These are phyloP conservation scores for Juncus effusus DNA, from an alignment of 176 grass and related monocot genomes.

Conservation along the genomic window DNA sequence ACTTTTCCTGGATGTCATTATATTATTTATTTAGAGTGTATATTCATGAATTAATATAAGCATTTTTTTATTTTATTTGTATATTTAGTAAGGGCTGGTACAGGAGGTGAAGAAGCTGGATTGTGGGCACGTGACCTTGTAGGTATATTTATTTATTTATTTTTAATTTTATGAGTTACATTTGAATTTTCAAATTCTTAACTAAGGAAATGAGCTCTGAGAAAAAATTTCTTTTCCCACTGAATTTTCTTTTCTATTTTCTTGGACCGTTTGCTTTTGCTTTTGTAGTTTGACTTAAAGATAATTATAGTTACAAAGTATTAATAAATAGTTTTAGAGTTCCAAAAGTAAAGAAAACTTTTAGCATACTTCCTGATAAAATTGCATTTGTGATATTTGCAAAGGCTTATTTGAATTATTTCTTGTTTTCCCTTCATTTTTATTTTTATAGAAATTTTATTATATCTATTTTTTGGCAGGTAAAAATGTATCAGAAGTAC, in stretches of 20 bases:
- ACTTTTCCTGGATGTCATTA: conserved; percentile 15
- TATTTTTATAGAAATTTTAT: conserved; percentile 10
- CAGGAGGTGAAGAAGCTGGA: conserved; percentile 94
- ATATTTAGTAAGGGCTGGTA: conserved; percentile 84
- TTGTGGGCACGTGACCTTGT: conserved; percentile 99
- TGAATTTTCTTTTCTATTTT: too few species aligned
- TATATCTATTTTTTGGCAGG: conserved; percentile 45
- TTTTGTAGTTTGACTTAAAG: neutral
- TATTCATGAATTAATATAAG: neutral
- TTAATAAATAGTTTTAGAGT: too few species aligned
- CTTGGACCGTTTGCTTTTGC: neutral
- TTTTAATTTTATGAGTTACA: conserved; percentile 32
- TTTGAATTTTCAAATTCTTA: conserved; percentile 13
- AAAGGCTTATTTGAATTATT: neutral
- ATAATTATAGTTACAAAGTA: too few species aligned
- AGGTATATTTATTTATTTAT: conserved; percentile 52
- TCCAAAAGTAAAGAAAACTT: too few species aligned
- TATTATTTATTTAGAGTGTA: neutral
- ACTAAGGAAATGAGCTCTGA: conserved; percentile 21
- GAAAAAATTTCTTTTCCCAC: neutral
- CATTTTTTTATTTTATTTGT: conserved; percentile 5
- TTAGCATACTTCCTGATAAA: too few species aligned
- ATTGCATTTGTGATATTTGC: neutral
- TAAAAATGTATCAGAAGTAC: conserved; percentile 87
- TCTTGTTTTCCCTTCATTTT: neutral